Base-by-base conservation (phyloP, 1,284 basidiomycete species). In the Cutaneotrichosporon arboriforme region DNA sequence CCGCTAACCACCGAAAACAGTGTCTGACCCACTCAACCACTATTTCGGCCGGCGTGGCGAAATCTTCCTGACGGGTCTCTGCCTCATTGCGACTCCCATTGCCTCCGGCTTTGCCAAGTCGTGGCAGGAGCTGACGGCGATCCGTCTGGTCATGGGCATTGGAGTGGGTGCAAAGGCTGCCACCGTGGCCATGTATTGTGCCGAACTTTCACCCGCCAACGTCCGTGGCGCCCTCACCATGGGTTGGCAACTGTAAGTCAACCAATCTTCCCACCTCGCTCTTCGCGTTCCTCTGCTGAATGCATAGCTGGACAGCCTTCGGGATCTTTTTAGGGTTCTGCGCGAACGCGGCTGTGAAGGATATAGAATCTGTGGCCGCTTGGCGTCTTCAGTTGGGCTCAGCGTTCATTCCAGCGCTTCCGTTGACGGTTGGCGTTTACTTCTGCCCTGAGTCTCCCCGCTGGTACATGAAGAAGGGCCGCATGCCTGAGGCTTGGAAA, bases 1-100 rank as follows among this genome's bases (percentile, higher is more conserved):
- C n/a, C 17, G 10, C 39, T 12, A 5, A 4, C 18, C 3, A 21
- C 39, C 20, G 7, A 40, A n/a, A 14, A 12, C 41, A 43, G 69
- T 88, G 40, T 84, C 85, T 0, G 82, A 83, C 41, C 87, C 87
- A 4, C 78, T 88, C 55, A 89, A 89, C 69, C 76, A 78, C 53
- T 76, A 68, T 60, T 78, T 89, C 50, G 88, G 87, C 4, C 83
- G 87, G 57, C 81, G 85, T 40, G 87, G 86, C 47, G 83, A 82
- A n/a, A 87, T 89, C 64, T 87, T 87, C 68, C 63, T 88, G 67
- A 82, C 83, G 23, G 84, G 83, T 47, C 63, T 82, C 46, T 73
- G 47, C 14, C 57, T 58, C 10, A 54, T 63, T 23, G 67, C 67
- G 46, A 63, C 72, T 8, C 70, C 71, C 14, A 73, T 74, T 20